phyloP scores from a whole-genome alignment of 2,329 filamentous ascomycete genomes.

The Ustulina deusta region DNA sequence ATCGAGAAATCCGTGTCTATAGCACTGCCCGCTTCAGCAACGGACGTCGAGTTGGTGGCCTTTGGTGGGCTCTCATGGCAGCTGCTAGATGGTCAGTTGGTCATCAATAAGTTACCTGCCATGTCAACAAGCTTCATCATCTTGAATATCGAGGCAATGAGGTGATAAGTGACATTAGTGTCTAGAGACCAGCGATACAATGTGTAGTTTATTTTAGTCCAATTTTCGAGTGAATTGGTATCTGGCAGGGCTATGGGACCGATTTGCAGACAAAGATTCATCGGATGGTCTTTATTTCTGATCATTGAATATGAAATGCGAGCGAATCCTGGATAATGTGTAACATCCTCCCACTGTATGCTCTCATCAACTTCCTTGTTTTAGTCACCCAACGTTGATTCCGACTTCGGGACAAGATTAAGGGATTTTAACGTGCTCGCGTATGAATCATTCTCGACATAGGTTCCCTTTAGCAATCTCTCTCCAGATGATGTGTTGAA shows the following conservation, averaged over 20 bases:
- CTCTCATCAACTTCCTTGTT: not conserved
- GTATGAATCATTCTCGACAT: constrained; percentile 68
- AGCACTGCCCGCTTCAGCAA: constrained; percentile 35
- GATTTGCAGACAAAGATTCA: not conserved
- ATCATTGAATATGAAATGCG: not conserved
- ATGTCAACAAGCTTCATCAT: constrained; percentile 53
- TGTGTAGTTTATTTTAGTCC: not conserved
- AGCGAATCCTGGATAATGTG: not conserved
- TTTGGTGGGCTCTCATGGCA: constrained; percentile 47
- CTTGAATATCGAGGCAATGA: constrained; percentile 41
- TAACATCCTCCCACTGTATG: no score
- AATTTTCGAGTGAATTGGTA: not conserved
- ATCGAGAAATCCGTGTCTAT: constrained; percentile 37
- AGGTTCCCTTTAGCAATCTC: constrained; percentile 87
- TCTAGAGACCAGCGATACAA: not conserved
- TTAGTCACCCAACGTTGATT: no score
- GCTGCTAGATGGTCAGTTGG: constrained; percentile 43
- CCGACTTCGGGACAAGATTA: not conserved
- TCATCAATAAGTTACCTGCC: constrained; percentile 47
- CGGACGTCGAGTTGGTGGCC: constrained; percentile 40
- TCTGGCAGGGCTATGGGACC: not conserved
- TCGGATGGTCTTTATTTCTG: not conserved
- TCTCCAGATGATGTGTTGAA: constrained; percentile 77
- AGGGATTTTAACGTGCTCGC: constrained; percentile 34
- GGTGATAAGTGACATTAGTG: not conserved